Evolutionary conservation across 768 basidiomycete species (phyloP).

Genomic region (Cystobasidium onofrii): DNA sequence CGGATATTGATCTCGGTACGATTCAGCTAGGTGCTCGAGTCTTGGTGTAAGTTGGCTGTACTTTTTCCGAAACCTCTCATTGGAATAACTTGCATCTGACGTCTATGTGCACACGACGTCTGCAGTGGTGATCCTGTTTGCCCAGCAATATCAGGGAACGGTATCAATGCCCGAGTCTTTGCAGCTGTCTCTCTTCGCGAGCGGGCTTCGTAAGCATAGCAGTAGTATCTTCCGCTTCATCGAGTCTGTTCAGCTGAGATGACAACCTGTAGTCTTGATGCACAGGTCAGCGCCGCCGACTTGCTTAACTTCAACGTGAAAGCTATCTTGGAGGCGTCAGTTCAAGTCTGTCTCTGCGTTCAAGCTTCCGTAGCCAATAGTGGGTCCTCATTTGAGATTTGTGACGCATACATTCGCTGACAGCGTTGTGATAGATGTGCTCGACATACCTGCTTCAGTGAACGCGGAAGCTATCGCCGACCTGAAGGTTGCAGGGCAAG

Average conservation of each 20-base stretch:
- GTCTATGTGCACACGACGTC: too few relatives aligned
- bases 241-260: too few relatives aligned
- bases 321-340: background rate
- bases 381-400: background rate
- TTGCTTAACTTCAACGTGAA: background rate
- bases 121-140: conserved; percentile 12
- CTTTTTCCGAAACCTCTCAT: too few relatives aligned
- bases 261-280: background rate
- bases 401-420: background rate
- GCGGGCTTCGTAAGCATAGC: conserved; percentile 8
- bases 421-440: background rate
- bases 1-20: background rate
- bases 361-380: background rate
- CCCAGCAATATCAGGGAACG: background rate
- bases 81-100: too few relatives aligned
- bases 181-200: conserved; percentile 23
- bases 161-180: conserved; percentile 11
- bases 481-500: background rate
- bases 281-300: background rate
- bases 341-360: conserved; percentile 8
- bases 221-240: background rate
- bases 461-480: conserved; percentile 2
- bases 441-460: background rate
- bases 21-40: conserved; percentile 6
- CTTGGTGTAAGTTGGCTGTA: conserved; percentile 2